phyloP scores from a whole-genome alignment of 106 monocot genomes.

The Platanthera zijinensis region DNA sequence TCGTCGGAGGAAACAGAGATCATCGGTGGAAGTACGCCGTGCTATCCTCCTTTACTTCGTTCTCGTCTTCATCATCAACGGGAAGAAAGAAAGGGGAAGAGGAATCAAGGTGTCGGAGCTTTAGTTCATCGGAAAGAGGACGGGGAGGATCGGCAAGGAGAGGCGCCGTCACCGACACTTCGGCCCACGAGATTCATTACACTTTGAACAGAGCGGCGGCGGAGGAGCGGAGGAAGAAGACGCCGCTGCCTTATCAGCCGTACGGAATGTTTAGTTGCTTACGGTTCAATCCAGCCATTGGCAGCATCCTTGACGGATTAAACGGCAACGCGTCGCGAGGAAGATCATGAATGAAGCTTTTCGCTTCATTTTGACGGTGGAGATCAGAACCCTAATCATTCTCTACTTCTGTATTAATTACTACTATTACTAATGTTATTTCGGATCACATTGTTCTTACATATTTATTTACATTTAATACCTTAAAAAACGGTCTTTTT shows the following conservation, averaged over 20 bases:
- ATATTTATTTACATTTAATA: too few species aligned
- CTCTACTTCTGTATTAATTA: too few species aligned
- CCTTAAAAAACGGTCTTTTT: too few species aligned
- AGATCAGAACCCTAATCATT: too few species aligned
- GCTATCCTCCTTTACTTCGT: not conserved
- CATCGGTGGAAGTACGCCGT: constrained; percentile 31
- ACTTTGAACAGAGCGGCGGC: constrained; percentile 21
- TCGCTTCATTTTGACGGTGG: too few species aligned
- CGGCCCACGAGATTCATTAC: constrained; percentile 39
- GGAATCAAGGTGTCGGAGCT: constrained; percentile 10
- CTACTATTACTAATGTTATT: too few species aligned
- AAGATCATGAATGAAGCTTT: too few species aligned
- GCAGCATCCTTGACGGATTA: constrained; percentile 9
- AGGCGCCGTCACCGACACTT: not conserved
- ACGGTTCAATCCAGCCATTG: constrained; percentile 33
- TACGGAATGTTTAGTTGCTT: constrained; percentile 44
- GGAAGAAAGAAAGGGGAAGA: not conserved
- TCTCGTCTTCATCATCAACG: not conserved
- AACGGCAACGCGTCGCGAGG: too few species aligned
- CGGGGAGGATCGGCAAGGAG: not conserved
- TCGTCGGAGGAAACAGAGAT: constrained; percentile 31
- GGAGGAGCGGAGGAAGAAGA: constrained; percentile 51
- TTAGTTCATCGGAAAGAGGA: not conserved
- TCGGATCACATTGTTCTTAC: too few species aligned
- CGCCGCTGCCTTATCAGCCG: constrained; percentile 35